Percentiles rank a stretch among this genome's conserved stretches.
phyloP scores from a whole-genome alignment of 1,139 yeast genomes.

The Debaryomyces sp. region DNA sequence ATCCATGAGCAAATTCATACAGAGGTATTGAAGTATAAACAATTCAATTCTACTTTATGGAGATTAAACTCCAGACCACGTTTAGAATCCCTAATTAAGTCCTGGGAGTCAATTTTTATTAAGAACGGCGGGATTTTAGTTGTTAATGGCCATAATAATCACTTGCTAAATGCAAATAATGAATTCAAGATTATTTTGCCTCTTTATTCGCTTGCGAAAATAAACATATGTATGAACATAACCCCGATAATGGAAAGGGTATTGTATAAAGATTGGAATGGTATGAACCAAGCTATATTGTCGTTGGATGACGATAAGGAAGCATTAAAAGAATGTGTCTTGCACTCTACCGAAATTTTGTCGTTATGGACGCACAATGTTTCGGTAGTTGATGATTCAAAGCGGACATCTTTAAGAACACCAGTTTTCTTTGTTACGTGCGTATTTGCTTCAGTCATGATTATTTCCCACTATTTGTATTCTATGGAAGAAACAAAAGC shows the following conservation, averaged over 20 bases:
- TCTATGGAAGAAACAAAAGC: constrained; percentile 46
- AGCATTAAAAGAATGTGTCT: constrained; percentile 60
- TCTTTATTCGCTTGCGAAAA: constrained; percentile 61
- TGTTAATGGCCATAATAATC: constrained; percentile 54
- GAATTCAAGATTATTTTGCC: constrained; percentile 68
- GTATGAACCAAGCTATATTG: constrained; percentile 58
- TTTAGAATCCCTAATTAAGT: constrained; percentile 54
- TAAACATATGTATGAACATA: constrained; percentile 59
- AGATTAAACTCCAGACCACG: constrained; percentile 60
- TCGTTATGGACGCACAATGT: constrained; percentile 72
- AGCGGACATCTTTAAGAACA: constrained; percentile 65
- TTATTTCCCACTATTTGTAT: constrained; percentile 63
- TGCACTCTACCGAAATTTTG: constrained; percentile 59
- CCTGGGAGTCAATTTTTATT: constrained; percentile 67
- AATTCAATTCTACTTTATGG: constrained; percentile 50
- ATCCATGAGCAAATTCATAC: constrained; percentile 70
- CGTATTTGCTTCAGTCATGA: constrained; percentile 59
- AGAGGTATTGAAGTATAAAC: constrained; percentile 39
- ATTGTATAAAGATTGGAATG: constrained; percentile 65
- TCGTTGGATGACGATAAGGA: constrained; percentile 51
- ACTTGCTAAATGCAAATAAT: constrained; percentile 52
- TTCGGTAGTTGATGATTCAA: constrained; percentile 61
- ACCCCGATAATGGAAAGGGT: constrained; percentile 60
- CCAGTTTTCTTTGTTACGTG: constrained; percentile 76
- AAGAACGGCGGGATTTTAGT: constrained; percentile 62